phyloP scores from a whole-genome alignment of 1,284 basidiomycete genomes.

The Puccinia hordei region DNA sequence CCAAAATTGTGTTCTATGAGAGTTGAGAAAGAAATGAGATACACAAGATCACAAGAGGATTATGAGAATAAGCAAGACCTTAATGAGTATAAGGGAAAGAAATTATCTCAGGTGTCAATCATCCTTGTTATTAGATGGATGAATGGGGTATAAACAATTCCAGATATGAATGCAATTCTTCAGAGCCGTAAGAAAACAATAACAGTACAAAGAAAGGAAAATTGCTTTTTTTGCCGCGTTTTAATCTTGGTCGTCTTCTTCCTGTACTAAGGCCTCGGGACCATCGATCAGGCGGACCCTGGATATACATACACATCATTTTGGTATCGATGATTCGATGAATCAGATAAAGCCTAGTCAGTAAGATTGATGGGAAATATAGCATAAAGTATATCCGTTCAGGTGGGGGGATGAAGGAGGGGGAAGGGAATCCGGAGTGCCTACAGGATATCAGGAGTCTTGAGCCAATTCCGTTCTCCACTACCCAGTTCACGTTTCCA shows the following conservation, averaged over 20 bases:
- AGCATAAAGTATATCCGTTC: not conserved
- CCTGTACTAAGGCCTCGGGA: constrained; percentile 37
- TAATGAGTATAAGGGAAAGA: not conserved
- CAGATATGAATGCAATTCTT: constrained; percentile 17
- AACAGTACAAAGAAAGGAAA: not conserved
- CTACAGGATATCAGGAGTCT: constrained; percentile 76
- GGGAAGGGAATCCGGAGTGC: too few relatives aligned
- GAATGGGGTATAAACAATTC: not conserved
- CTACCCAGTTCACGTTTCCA: constrained; percentile 90
- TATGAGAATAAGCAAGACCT: not conserved
- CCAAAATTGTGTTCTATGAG: too few relatives aligned
- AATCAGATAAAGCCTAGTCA: not conserved
- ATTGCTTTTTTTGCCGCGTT: not conserved
- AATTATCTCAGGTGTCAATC: too few relatives aligned
- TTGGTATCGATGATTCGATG: not conserved
- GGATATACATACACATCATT: not conserved
- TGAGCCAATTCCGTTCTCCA: constrained; percentile 72
- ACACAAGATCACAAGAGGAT: too few relatives aligned
- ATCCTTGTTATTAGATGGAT: too few relatives aligned
- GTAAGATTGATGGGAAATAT: not conserved
- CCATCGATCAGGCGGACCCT: constrained; percentile 50
- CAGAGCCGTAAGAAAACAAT: not conserved
- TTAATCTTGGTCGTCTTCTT: constrained; percentile 38
- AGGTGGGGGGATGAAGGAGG: not conserved
- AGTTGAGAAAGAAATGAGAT: not conserved